Evolutionary conservation across 495 filamentous ascomycete species (phyloP), one percentile per base, ranked within the genome.

Genomic region (Trichoderma erinaceum): DNA sequence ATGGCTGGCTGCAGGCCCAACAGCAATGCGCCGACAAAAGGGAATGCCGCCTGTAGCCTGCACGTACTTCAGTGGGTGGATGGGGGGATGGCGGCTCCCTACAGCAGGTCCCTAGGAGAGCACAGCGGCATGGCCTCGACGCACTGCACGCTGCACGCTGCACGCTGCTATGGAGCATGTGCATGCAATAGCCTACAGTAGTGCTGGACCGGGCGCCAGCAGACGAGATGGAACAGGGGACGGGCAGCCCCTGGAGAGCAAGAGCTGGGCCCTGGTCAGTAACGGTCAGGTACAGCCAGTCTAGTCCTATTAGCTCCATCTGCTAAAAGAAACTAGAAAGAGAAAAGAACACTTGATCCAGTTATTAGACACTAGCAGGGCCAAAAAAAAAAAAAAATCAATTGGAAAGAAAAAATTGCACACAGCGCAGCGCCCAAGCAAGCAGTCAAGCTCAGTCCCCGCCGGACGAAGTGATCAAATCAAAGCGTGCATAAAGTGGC

Each of bases 401-500:
- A n/a, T 29, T 1, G 29, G 4, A 29, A 29, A 29, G 44, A 48
- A n/a, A 18, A 48, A 48, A 48, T 18, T 48, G 35, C 35, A 7
- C 35, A 10, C 35, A 38, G 35, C 35, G 7, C 35, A 38, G 35
- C 35, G 4, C 35, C 35, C 35, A 38, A 38, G 35, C 35, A 38
- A 38, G 35, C 35, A 38, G 7, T 38, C 35, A 38, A 16, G 44
- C 44, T 15, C 15, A 6, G 44, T 48, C n/a, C 44, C 44, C 44
- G 44, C 44, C 5, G 44, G 8, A 38, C 8, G 35, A 38, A 29
- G 29, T 29, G 29, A 38, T 38, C 35, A 38, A 38, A 38, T 38
- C 35, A 48, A 48, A n/a, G 56, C 56, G 23, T 61, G 56, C 56
- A 61, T 61, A 21, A 32, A 61, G 35, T 38, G 27, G 56, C 56